Conservation (phyloP, 805 yeast species). For the Saccharomycopsis babjevae region DNA sequence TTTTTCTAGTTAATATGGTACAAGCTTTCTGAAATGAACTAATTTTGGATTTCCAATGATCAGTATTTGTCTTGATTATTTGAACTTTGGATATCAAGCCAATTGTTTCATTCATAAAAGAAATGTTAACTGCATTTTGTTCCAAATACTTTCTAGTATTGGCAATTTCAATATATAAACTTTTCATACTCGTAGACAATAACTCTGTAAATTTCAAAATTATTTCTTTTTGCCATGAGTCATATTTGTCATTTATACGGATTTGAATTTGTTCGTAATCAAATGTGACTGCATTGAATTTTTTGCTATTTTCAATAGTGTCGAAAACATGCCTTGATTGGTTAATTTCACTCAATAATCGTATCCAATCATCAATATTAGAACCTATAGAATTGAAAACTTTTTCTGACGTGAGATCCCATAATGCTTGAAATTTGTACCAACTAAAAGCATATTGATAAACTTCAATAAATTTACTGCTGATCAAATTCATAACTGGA, state of each 20-base stretch:
- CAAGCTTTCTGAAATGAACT: slow-evolving; percentile 29
- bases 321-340: slow-evolving; percentile 40
- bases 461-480: slow-evolving; percentile 25
- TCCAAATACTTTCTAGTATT: slow-evolving; percentile 31
- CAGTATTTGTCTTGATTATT: slow-evolving; percentile 21
- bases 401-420: slow-evolving; percentile 42
- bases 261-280: slow-evolving; percentile 45
- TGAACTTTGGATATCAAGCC: slow-evolving; percentile 32
- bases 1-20: slow-evolving; percentile 30
- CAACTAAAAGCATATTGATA: slow-evolving; percentile 37
- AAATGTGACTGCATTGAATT: slow-evolving; percentile 35
- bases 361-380: slow-evolving; percentile 39
- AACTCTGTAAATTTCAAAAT: slow-evolving; percentile 31
- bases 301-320: slow-evolving; percentile 30
- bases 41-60: slow-evolving; percentile 21
- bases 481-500: slow-evolving; percentile 23
- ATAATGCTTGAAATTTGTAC: slow-evolving; percentile 45
- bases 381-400: slow-evolving; percentile 28
- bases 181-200: slow-evolving; percentile 26
- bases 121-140: slow-evolving; percentile 24
- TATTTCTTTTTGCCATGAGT: slow-evolving; percentile 44
- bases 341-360: slow-evolving; percentile 34
- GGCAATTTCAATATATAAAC: slow-evolving; percentile 26
- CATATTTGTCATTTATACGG: slow-evolving; percentile 43
- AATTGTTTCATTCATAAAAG: slow-evolving; percentile 31